Evolutionary conservation across 2,329 filamentous ascomycete genomes (phyloP), one percentile per base, ranked within the genome.

Genomic region (Cladosporium velox): DNA sequence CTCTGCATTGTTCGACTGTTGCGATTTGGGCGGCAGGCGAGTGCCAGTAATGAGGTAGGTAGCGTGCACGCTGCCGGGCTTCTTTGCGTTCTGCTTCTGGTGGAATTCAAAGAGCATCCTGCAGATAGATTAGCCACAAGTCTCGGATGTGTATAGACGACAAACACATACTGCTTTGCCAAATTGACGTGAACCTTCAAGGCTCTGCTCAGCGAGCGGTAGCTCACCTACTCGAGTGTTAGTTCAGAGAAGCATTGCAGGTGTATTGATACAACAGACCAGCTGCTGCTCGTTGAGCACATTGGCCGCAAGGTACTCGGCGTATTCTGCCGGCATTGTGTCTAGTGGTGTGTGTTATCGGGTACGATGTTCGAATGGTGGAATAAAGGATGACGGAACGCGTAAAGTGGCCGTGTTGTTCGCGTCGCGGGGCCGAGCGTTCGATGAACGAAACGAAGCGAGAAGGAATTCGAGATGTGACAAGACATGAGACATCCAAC

Each of bases 101-200:
- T 97, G 87, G 71, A 96, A 98, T 35, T 96, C 91, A 78, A 87
- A 96, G 18, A 93, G 87, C 86, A 95, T 96, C 77, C 90, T 96
- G 44, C 1, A 38, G 2, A 24, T 12, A 10, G 12, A 1, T 65
- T 51, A 65, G 55, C 11, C 38, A 5, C 5, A 41, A 26, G 3
- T 4, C 2, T 3, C 3, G 7, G 10, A 6, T 4, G 26, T 52
- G 62, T 34, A 34, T 55, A 55, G 62, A 54, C 38, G 59, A 30
- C 34, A 5, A 66, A 67, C 77, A 12, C 86, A 70, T 81, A 96
- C 93, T 93, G 89, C 79, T 99, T 99, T 14, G 95, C 95, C 52
- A 86, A 83, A 75, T 96, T 95, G 77, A 91, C 90, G 77, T 97
- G 91, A 54, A 97, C 85, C 73, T 92, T 90, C 64, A 97, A 80